A percentile compares a stretch with the other conserved stretches of the same genome.
Evolutionary conservation across 2,329 filamentous ascomycete genomes (phyloP).

Genomic region (Penicillium oxalicum): DNA sequence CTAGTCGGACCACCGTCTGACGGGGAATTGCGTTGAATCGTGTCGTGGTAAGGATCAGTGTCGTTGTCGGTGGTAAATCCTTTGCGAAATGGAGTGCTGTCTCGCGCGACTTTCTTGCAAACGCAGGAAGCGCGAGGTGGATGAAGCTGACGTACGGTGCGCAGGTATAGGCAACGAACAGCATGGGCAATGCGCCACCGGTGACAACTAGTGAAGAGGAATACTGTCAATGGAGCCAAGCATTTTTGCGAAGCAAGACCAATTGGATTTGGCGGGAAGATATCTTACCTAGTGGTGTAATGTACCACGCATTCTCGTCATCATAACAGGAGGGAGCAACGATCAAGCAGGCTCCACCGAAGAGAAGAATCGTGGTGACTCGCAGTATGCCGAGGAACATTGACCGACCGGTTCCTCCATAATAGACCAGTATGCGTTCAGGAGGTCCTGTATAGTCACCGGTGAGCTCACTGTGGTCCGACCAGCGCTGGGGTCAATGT

Average conservation of each 20-base stretch:
- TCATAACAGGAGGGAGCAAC: conserved; percentile 55
- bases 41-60: conserved; percentile 42
- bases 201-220: conserved; percentile 44
- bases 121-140: conserved; percentile 61
- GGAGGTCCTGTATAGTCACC: conserved; percentile 26
- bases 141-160: conserved; percentile 68
- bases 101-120: conserved; percentile 56
- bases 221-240: neutral
- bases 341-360: conserved; percentile 59
- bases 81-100: conserved; percentile 40
- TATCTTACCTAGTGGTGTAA: conserved; percentile 36
- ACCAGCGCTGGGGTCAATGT: neutral
- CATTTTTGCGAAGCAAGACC: neutral
- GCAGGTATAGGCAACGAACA: conserved; percentile 59
- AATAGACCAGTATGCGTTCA: conserved; percentile 61
- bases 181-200: conserved; percentile 59
- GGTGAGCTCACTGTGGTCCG: conserved; percentile 6
- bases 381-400: conserved; percentile 66
- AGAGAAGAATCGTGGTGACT: conserved; percentile 63
- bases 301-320: conserved; percentile 40
- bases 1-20: conserved; percentile 38
- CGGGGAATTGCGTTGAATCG: conserved; percentile 41
- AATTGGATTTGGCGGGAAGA: neutral
- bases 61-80: conserved; percentile 40
- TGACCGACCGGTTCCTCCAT: conserved; percentile 62